Evolutionary conservation across 768 basidiomycete genomes (phyloP).

Genomic region (Phaffia tasmanica): DNA sequence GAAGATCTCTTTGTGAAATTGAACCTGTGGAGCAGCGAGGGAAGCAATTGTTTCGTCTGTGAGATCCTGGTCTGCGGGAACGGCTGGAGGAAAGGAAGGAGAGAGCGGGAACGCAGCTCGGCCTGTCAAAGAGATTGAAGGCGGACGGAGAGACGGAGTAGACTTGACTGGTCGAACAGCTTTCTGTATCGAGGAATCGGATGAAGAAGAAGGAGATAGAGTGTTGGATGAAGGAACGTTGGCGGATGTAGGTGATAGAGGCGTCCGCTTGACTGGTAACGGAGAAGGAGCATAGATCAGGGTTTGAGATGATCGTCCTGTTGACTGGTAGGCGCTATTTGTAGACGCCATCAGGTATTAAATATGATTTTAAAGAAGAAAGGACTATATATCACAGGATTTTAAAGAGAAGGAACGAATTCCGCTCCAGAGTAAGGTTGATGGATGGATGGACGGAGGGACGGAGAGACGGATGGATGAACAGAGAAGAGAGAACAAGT

Average conservation of each 20-base stretch:
- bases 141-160: conserved; percentile 3
- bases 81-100: conserved; percentile 5
- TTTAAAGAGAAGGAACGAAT: too few species aligned
- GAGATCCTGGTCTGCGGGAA: background rate
- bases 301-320: background rate
- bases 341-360: too few species aligned
- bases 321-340: too few species aligned
- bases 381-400: too few species aligned
- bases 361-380: too few species aligned
- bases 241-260: conserved; percentile 7
- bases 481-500: too few species aligned
- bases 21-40: background rate
- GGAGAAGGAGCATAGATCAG: background rate
- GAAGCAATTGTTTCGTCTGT: background rate
- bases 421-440: too few species aligned
- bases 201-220: background rate
- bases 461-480: too few species aligned
- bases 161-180: conserved; percentile 16
- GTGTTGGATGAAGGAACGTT: background rate
- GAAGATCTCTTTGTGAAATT: conserved; percentile 19
- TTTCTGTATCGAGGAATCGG: background rate
- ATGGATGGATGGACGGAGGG: too few species aligned
- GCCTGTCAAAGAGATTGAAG: background rate
- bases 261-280: conserved; percentile 3
- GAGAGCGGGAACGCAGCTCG: conserved; percentile 6